Evolutionary conservation across 495 filamentous ascomycete genomes (phyloP).

Genomic region (Ascobolus immersus): DNA sequence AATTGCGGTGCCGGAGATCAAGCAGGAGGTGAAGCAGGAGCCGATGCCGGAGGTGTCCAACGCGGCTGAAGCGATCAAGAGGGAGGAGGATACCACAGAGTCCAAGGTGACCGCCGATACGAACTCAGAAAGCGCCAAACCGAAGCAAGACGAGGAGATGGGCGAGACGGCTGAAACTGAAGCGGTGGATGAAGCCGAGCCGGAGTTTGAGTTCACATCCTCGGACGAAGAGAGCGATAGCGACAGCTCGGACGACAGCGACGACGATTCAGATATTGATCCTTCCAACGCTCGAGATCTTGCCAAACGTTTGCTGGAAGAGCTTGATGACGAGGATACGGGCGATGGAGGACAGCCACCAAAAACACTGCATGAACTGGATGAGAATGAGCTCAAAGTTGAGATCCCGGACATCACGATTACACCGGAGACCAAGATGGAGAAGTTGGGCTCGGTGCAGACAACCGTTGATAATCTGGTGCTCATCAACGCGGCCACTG

Average conservation of each 20-base stretch:
- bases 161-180: not conserved
- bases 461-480: conserved; percentile 47
- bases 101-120: no score
- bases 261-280: conserved; percentile 39
- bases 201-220: no score
- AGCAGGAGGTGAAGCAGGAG: conserved; percentile 7
- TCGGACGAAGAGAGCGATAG: conserved; percentile 11
- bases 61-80: no score
- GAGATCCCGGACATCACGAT: conserved; percentile 47
- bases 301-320: conserved; percentile 54
- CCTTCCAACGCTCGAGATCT: conserved; percentile 54
- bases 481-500: conserved; percentile 51
- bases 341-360: conserved; percentile 23
- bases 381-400: conserved; percentile 30
- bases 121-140: not conserved
- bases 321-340: conserved; percentile 45
- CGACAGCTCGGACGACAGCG: conserved; percentile 27
- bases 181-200: no score
- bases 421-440: conserved; percentile 47
- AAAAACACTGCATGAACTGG: conserved; percentile 47
- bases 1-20: conserved; percentile 1
- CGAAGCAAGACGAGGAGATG: not conserved
- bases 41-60: no score
- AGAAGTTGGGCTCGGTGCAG: conserved; percentile 44
- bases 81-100: no score